phyloP scores from a whole-genome alignment of 2,329 filamentous ascomycete species.

The Chrysosporium keratinophilum region DNA sequence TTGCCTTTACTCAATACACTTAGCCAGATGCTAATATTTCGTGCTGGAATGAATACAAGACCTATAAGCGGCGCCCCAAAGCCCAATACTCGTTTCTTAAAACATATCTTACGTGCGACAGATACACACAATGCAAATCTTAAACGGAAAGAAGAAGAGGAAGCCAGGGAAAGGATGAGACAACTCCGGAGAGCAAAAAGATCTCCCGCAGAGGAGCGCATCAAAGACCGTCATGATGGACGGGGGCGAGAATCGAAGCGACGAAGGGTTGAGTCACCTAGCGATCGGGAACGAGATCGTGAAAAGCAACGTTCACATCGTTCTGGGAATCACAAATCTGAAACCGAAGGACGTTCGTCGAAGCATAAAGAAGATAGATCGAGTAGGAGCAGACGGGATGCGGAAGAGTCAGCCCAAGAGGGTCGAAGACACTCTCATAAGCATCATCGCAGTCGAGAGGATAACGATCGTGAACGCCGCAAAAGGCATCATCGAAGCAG shows the following conservation, averaged over 20 bases:
- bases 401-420: neutral
- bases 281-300: constrained; percentile 16
- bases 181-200: constrained; percentile 40
- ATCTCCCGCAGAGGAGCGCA: constrained; percentile 33
- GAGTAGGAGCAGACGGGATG: neutral
- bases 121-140: constrained; percentile 82
- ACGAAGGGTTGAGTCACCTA: constrained; percentile 19
- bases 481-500: neutral
- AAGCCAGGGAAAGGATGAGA: constrained; percentile 61
- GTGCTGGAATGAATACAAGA: constrained; percentile 31
- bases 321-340: constrained; percentile 16
- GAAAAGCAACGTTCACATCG: constrained; percentile 21
- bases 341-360: constrained; percentile 4
- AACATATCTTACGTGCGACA: constrained; percentile 77
- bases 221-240: constrained; percentile 5
- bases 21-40: neutral
- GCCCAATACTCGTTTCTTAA: constrained; percentile 82
- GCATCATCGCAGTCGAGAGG: neutral
- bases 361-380: neutral
- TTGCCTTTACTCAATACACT: neutral
- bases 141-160: constrained; percentile 70
- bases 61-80: constrained; percentile 61
- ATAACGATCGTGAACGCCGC: neutral
- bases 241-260: constrained; percentile 11
- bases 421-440: neutral